Percentiles rank a stretch among this genome's conserved stretches.
Conservation (phyloP, 75 land plant genomes). For the Pinus taeda region DNA sequence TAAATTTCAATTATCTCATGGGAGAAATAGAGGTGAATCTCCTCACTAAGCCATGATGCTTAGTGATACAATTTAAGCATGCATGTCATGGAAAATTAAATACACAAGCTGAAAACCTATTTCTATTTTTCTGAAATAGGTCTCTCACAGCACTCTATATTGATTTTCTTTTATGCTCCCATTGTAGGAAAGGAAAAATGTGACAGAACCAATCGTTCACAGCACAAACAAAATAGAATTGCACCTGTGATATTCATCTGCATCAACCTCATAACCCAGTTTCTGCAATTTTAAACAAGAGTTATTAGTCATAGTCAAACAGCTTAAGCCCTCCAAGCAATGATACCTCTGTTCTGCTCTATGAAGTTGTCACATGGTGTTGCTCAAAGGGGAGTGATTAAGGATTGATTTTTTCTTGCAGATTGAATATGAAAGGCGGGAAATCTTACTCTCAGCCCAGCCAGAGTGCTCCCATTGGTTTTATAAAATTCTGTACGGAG, state of each 20-base stretch:
- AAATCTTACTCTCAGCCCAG: constrained; percentile 69
- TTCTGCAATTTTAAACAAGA: constrained; percentile 31
- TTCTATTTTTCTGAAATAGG: not conserved
- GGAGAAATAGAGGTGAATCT: not conserved
- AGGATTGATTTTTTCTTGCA: not conserved
- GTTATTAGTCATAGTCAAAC: not conserved
- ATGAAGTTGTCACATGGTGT: too few relatives aligned
- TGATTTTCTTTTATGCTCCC: not conserved
- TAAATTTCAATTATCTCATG: not conserved
- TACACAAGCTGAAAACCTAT: too few relatives aligned
- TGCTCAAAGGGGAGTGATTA: too few relatives aligned
- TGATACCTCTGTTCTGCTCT: too few relatives aligned
- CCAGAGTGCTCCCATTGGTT: constrained; percentile 75
- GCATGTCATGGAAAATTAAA: too few relatives aligned
- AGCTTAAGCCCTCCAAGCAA: not conserved
- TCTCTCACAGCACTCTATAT: not conserved
- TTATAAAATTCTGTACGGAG: constrained; percentile 61
- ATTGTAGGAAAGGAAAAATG: not conserved
- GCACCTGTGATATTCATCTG: constrained; percentile 85
- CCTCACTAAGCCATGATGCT: not conserved
- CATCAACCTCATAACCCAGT: constrained; percentile 60
- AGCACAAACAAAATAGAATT: not conserved
- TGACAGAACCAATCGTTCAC: too few relatives aligned
- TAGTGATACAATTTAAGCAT: too few relatives aligned
- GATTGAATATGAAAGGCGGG: not conserved